A percentile compares a stretch with the other conserved stretches of the same genome.
phyloP scores from a whole-genome alignment of 768 basidiomycete species.

The Hericium erinaceus region DNA sequence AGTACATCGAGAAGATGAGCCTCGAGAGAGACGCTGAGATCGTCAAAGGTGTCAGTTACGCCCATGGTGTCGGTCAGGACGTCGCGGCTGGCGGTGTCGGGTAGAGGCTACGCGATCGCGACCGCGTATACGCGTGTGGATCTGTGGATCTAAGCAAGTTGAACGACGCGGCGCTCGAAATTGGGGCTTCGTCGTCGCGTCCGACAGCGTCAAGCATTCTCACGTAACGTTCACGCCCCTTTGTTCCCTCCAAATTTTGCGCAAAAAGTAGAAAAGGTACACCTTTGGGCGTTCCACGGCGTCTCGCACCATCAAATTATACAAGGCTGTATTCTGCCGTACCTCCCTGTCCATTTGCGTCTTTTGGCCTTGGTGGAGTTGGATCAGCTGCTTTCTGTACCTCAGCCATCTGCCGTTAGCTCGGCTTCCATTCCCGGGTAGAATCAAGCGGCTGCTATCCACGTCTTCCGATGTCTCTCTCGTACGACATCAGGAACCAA shows the following conservation, averaged over 20 bases:
- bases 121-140: too few relatives aligned
- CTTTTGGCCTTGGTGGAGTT: not conserved
- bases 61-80: not conserved
- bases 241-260: too few relatives aligned
- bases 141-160: too few relatives aligned
- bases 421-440: not conserved
- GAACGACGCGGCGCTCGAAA: too few relatives aligned
- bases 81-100: not conserved
- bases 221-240: too few relatives aligned
- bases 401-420: not conserved
- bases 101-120: not conserved
- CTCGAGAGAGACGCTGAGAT: constrained; percentile 60
- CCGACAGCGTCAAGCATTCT: too few relatives aligned
- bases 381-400: not conserved
- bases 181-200: too few relatives aligned
- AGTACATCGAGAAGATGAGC: constrained; percentile 47
- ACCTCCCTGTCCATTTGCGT: not conserved
- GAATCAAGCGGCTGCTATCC: not conserved
- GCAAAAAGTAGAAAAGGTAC: too few relatives aligned
- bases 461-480: not conserved
- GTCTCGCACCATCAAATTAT: too few relatives aligned
- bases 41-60: constrained; percentile 10
- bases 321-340: too few relatives aligned
- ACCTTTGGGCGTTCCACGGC: too few relatives aligned
- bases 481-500: not conserved